phyloP scores from a whole-genome alignment of 1,284 basidiomycete genomes.

The Schizophyllum commune region DNA sequence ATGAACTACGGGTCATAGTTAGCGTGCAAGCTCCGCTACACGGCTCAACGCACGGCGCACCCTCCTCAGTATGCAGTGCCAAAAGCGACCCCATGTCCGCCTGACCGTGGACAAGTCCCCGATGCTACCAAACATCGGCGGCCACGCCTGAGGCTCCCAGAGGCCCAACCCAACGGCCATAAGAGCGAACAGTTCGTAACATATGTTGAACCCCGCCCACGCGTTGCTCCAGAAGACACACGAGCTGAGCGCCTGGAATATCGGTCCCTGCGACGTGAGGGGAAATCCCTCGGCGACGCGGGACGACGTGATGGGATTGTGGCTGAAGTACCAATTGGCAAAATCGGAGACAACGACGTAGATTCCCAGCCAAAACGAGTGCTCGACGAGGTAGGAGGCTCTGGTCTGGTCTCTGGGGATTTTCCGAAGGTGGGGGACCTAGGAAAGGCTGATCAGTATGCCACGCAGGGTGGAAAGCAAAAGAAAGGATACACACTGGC shows the following conservation, averaged over 20 bases:
- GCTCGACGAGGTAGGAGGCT: not conserved
- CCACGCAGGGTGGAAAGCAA: not conserved
- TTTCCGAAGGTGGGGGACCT: not conserved
- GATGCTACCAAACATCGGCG: not conserved
- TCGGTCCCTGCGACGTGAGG: no score
- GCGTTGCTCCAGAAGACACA: no score
- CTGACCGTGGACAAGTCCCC: conserved; percentile 2
- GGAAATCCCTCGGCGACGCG: no score
- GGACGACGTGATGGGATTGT: no score
- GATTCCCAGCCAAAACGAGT: not conserved
- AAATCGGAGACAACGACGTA: not conserved
- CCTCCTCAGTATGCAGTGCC: conserved; percentile 12
- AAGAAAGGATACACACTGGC: not conserved
- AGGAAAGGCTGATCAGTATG: not conserved
- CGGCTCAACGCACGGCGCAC: conserved; percentile 4
- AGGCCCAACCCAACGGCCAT: not conserved
- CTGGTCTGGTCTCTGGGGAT: not conserved
- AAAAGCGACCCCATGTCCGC: conserved; percentile 5
- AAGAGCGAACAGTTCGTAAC: not conserved
- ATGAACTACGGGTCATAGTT: not conserved
- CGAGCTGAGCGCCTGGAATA: no score
- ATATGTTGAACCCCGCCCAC: no score
- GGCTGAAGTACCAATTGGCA: not conserved
- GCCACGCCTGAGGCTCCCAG: not conserved
- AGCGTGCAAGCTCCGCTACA: not conserved